These are phyloP conservation scores for Ligustrum vulgare DNA, from an alignment of 257 asterid genomes.

Conservation along the genomic window DNA sequence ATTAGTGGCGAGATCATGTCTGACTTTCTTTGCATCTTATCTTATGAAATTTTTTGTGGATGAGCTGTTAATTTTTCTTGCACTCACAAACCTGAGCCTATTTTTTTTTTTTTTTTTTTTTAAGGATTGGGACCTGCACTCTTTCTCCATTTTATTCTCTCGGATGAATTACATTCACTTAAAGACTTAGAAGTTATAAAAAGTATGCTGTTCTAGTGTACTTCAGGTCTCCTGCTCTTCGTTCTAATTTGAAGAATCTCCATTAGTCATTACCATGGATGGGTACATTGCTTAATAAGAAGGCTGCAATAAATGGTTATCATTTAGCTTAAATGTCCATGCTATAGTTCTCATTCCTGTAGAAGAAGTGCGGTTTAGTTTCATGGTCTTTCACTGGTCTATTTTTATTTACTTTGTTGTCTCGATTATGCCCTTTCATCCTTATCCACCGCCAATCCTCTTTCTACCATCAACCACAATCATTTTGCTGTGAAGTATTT, in stretches of 20 bases:
- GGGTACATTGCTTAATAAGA: not conserved
- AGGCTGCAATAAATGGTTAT: not conserved
- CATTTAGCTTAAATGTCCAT: not conserved
- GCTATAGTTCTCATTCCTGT: not conserved
- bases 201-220: not conserved
- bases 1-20: not conserved
- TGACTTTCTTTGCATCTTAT: not conserved
- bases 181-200: not conserved
- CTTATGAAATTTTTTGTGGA: not conserved
- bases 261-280: not conserved
- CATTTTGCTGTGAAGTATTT: not conserved
- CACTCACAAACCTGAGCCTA: not conserved
- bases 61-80: not conserved
- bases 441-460: not conserved
- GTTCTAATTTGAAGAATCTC: not conserved
- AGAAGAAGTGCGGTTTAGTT: not conserved
- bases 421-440: too few species aligned
- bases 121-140: not conserved
- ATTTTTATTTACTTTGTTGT: not conserved
- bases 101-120: not conserved
- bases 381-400: not conserved
- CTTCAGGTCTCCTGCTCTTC: not conserved
- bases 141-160: not conserved
- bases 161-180: not conserved
- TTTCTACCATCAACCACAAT: not conserved